A percentile compares a stretch with the other conserved stretches of the same genome.
Conservation (phyloP, 495 filamentous ascomycete genomes). For the Cairneyella variabilis region DNA sequence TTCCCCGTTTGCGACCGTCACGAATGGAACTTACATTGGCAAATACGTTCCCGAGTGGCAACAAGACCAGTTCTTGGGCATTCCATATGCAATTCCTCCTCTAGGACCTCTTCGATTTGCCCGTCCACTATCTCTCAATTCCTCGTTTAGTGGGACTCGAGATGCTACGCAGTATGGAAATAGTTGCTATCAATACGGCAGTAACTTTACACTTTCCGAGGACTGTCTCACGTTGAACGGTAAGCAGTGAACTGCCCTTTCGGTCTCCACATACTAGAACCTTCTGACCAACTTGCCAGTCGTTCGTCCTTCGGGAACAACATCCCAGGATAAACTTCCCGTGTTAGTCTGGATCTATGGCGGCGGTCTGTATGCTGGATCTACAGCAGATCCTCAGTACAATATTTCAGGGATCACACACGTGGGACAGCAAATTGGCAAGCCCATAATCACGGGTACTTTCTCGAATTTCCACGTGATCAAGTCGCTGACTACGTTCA, state of each 20-base stretch:
- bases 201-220: conserved; percentile 43
- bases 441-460: conserved; percentile 32
- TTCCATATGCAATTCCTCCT: conserved; percentile 52
- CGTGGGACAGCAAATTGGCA: conserved; percentile 59
- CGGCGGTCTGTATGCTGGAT: conserved; percentile 52
- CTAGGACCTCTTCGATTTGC: conserved; percentile 40
- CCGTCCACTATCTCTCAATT: conserved; percentile 37
- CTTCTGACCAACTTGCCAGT: conserved; percentile 25
- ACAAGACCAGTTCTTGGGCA: conserved; percentile 52
- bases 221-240: conserved; percentile 61
- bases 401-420: conserved; percentile 46
- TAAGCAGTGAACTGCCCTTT: not conserved
- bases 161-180: conserved; percentile 53
- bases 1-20: not conserved
- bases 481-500: no score
- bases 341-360: conserved; percentile 75
- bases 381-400: conserved; percentile 45
- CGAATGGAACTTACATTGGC: conserved; percentile 44
- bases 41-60: conserved; percentile 35
- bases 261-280: no score
- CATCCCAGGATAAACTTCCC: conserved; percentile 49
- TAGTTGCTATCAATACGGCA: conserved; percentile 33
- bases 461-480: no score
- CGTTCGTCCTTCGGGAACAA: conserved; percentile 53
- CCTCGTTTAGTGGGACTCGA: conserved; percentile 41